Conservation (phyloP, 805 yeast genomes). For the Saccharomycopsis amapae region DNA sequence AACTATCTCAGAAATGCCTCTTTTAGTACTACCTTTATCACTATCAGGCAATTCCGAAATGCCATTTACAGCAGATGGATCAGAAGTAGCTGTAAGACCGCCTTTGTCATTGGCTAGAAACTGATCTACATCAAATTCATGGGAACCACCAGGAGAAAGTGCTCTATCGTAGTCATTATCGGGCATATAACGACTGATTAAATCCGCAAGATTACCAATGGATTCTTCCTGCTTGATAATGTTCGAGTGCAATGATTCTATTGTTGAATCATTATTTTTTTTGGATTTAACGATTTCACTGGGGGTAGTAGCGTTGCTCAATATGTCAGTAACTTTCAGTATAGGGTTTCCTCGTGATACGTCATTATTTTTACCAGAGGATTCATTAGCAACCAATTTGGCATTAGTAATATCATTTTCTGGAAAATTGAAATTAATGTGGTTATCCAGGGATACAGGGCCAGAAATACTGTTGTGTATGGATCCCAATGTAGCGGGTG, state of each 20-base stretch:
- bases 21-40: not conserved
- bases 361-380: too few relatives aligned
- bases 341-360: too few relatives aligned
- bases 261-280: not conserved
- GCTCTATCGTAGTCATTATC: slow-evolving; percentile 1
- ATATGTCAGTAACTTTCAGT: too few relatives aligned
- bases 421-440: too few relatives aligned
- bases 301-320: not conserved
- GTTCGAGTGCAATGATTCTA: slow-evolving; percentile 11
- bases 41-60: not conserved
- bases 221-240: slow-evolving; percentile 19
- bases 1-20: not conserved
- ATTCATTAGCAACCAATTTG: not conserved
- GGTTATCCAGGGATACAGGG: too few relatives aligned
- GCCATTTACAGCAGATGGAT: not conserved
- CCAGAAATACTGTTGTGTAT: too few relatives aligned
- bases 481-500: too few relatives aligned
- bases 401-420: not conserved
- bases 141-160: not conserved
- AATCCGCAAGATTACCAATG: slow-evolving; percentile 16
- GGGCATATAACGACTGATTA: slow-evolving; percentile 14
- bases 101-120: slow-evolving; percentile 7
- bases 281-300: not conserved
- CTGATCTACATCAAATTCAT: slow-evolving; percentile 19
- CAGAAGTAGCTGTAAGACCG: slow-evolving; percentile 1